phyloP scores from a whole-genome alignment of 495 filamentous ascomycete species.

The Aspergillus carlsbadensis region DNA sequence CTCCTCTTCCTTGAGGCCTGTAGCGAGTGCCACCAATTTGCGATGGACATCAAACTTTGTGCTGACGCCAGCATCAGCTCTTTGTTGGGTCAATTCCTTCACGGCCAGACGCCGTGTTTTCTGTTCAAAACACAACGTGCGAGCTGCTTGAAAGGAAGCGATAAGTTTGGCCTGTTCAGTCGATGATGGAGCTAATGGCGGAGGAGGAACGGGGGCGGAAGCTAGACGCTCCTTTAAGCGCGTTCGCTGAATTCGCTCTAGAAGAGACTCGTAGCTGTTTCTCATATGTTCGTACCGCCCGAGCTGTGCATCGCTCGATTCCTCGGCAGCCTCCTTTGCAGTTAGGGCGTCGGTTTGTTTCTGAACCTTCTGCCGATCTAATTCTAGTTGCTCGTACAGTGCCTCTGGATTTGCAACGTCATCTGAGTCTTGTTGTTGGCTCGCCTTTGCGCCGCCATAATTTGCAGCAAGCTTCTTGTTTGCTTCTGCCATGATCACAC shows the following conservation, averaged over 20 bases:
- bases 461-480: constrained; percentile 42
- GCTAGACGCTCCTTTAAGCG: constrained; percentile 29
- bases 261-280: constrained; percentile 39
- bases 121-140: constrained; percentile 39
- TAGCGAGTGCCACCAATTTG: constrained; percentile 50
- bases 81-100: constrained; percentile 44
- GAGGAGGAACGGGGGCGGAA: constrained; percentile 18
- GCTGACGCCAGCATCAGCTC: constrained; percentile 49
- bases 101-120: constrained; percentile 42
- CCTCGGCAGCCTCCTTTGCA: constrained; percentile 34
- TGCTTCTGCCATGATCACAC: constrained; percentile 44
- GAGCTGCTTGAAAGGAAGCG: constrained; percentile 31
- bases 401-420: constrained; percentile 45
- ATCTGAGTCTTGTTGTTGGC: constrained; percentile 37
- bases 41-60: constrained; percentile 53
- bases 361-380: constrained; percentile 44
- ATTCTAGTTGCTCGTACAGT: constrained; percentile 44
- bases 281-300: constrained; percentile 37
- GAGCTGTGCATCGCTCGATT: constrained; percentile 29
- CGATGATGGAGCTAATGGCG: constrained; percentile 16
- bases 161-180: constrained; percentile 30
- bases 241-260: constrained; percentile 39
- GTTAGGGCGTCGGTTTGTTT: constrained; percentile 29
- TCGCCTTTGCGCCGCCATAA: constrained; percentile 40
- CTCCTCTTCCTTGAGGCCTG: constrained; percentile 50